These are phyloP conservation scores for Moesziomyces antarcticus DNA, from an alignment of 1,284 basidiomycete species.

Conservation along the genomic window DNA sequence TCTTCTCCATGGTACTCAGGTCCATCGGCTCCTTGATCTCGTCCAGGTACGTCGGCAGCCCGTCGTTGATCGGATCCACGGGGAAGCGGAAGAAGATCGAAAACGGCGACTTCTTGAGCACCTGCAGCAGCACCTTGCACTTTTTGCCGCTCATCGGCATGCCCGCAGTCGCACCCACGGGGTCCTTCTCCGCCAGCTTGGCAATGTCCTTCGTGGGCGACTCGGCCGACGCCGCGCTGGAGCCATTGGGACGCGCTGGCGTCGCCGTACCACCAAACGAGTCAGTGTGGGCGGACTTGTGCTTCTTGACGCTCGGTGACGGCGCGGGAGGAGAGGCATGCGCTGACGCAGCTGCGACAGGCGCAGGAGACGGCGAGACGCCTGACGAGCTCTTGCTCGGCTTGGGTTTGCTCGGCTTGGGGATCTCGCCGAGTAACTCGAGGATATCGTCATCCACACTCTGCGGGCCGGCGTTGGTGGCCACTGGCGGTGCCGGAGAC, in stretches of 20 bases:
- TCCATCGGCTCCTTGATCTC: conserved; percentile 95
- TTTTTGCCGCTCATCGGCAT: conserved; percentile 71
- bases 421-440: conserved; percentile 35
- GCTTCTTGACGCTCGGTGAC: conserved; percentile 18
- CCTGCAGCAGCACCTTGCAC: conserved; percentile 78
- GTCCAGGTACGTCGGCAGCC: conserved; percentile 91
- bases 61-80: conserved; percentile 78
- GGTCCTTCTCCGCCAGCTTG: conserved; percentile 43
- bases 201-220: conserved; percentile 30
- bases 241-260: conserved; percentile 5
- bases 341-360: conserved; percentile 8
- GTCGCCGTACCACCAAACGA: not conserved
- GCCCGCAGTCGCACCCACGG: conserved; percentile 43
- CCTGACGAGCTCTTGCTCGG: conserved; percentile 7
- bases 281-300: conserved; percentile 9
- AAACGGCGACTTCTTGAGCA: conserved; percentile 77
- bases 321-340: conserved; percentile 13
- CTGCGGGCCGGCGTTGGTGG: conserved; percentile 7
- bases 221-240: conserved; percentile 6
- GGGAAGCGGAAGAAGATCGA: conserved; percentile 82
- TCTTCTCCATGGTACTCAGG: conserved; percentile 82
- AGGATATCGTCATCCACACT: conserved; percentile 50
- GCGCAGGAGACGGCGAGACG: conserved; percentile 14
- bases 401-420: conserved; percentile 40
- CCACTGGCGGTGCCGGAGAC: conserved; percentile 11